Base-by-base conservation (phyloP, 2,329 filamentous ascomycete species). In the Juglanconis oblonga region DNA sequence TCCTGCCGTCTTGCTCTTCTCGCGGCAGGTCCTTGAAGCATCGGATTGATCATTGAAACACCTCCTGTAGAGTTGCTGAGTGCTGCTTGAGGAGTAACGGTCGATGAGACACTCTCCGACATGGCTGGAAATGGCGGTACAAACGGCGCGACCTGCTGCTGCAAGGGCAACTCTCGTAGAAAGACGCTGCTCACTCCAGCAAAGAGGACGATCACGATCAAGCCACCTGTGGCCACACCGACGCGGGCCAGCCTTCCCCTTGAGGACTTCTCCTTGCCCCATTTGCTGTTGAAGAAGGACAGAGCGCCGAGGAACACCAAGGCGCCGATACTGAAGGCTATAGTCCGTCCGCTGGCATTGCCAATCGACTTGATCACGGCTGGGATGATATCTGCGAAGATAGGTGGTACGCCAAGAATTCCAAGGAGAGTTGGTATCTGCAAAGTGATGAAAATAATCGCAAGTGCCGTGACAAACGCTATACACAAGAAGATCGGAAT, bases 121-220 rank as follows among this genome's bases (percentile, higher is more conserved):
- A 24, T 10, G 8, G 33, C 4, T 11, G 51, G 51, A 3, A 36
- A 5, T 13, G 57, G 32, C 14, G 57, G 51, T 3, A 42, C 44
- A 6, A 59, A 35, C 14, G 57, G 51, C 4, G 32, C 57, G 3
- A 59, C 29, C 29, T 59, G 57, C 17, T 59, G 35, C 24, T 31
- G 8, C 11, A 59, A 35, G 4, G 57, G 51, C 6, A 59, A 7
- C 11, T 49, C 52, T 11, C 29, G 51, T 9, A 59, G n/a, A 5
- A 59, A 55, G 2, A 59, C 13, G n/a, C 38, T 49, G 51, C 57
- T 59, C 42, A 59, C 57, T 5, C 29, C 40, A 17, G 51, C 48
- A 11, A 59, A 59, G 3, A 49, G 38, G 10, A 55, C 10, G 36
- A 59, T 8, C n/a, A 50, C 51, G 29, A 59, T 7, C n/a, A 59